Conservation (phyloP, 2,329 filamentous ascomycete species). For the Aspergillus aculeatinus region DNA sequence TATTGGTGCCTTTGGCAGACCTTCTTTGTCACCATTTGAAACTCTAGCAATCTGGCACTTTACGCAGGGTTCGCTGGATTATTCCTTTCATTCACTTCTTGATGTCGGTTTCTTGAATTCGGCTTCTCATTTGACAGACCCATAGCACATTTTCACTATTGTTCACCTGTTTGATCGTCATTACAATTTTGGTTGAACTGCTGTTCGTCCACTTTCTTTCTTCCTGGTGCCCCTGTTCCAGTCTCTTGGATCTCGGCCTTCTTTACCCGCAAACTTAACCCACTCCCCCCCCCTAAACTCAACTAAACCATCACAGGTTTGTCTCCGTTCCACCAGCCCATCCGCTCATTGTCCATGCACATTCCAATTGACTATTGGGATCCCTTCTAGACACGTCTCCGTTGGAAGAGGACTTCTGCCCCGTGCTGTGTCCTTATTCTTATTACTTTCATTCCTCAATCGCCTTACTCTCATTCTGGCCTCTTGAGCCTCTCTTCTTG, state of each 20-base stretch:
- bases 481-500: conserved; percentile 17
- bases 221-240: conserved; percentile 7
- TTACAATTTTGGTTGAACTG: conserved; percentile 4
- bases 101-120: neutral
- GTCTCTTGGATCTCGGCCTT: conserved; percentile 6
- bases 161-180: conserved; percentile 11
- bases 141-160: conserved; percentile 10
- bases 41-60: conserved; percentile 15
- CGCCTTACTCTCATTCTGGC: conserved; percentile 16
- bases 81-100: conserved; percentile 2
- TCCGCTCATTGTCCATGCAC: conserved; percentile 25
- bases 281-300: conserved; percentile 14
- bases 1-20: conserved; percentile 11
- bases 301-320: conserved; percentile 20
- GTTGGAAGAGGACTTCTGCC: conserved; percentile 21
- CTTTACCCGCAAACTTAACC: conserved; percentile 8
- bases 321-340: conserved; percentile 25
- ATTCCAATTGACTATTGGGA: conserved; percentile 34
- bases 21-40: conserved; percentile 20
- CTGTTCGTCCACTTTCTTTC: conserved; percentile 7
- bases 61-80: conserved; percentile 5
- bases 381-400: conserved; percentile 32
- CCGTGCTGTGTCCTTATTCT: conserved; percentile 24
- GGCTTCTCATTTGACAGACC: conserved; percentile 3
- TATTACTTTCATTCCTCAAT: conserved; percentile 16